These are phyloP conservation scores for Escovopsis weberi DNA, from an alignment of 2,329 filamentous ascomycete species.

Conservation along the genomic window DNA sequence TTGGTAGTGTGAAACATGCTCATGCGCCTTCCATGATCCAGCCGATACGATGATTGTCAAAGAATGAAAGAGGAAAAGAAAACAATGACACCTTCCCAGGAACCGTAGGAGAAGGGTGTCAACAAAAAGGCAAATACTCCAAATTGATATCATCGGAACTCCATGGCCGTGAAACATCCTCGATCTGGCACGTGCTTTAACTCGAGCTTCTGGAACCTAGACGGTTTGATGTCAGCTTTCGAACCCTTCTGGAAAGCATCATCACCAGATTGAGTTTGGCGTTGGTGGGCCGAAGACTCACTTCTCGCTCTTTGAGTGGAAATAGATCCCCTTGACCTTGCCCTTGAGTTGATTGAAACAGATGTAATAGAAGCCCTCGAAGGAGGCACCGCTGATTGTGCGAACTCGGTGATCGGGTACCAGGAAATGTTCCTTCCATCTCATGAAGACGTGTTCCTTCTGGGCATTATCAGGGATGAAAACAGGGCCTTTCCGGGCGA, in stretches of 20 bases:
- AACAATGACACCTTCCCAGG: not conserved
- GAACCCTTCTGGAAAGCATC: not conserved
- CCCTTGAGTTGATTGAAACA: conserved; percentile 91
- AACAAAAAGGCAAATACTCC: not conserved
- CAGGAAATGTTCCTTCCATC: conserved; percentile 97
- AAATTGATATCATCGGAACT: conserved; percentile 43
- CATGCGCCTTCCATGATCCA: not conserved
- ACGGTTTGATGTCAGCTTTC: not conserved
- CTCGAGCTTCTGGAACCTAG: conserved; percentile 81
- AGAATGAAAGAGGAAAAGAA: not conserved
- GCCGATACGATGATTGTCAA: too few species aligned
- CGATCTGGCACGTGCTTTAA: conserved; percentile 74
- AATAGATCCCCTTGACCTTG: conserved; percentile 86
- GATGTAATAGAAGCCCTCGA: conserved; percentile 98
- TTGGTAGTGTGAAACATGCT: not conserved
- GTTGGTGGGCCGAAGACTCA: conserved; percentile 31
- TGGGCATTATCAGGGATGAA: conserved; percentile 57
- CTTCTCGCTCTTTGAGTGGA: conserved; percentile 96
- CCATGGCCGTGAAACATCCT: conserved; percentile 73
- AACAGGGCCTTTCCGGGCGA: conserved; percentile 39
- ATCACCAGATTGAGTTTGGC: too few species aligned
- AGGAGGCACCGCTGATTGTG: conserved; percentile 86
- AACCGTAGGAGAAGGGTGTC: not conserved
- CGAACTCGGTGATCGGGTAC: conserved; percentile 88
- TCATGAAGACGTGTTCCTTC: conserved; percentile 88